phyloP scores from a whole-genome alignment of 1,139 yeast species.

The Ashbya aceris region DNA sequence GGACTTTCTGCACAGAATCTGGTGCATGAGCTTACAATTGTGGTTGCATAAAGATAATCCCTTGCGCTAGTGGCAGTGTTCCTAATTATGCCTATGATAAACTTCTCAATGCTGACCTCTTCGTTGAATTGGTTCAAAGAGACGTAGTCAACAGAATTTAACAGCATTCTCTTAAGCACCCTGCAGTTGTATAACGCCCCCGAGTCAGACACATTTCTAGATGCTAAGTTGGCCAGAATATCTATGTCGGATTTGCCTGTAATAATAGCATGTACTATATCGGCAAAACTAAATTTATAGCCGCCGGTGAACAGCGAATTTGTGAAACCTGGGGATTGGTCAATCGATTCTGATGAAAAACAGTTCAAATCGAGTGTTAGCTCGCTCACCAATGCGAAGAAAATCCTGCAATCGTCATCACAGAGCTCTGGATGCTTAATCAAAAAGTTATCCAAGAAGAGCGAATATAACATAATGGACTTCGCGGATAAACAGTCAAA shows the following conservation, averaged over 20 bases:
- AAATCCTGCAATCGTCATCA: conserved; percentile 12
- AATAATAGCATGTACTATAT: conserved; percentile 16
- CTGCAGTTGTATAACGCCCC: conserved; percentile 25
- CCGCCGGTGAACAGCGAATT: conserved; percentile 14
- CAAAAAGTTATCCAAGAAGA: conserved; percentile 21
- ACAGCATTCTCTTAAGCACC: conserved; percentile 21
- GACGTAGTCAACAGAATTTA: conserved; percentile 29
- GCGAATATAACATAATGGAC: conserved; percentile 19
- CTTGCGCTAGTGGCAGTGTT: conserved; percentile 11
- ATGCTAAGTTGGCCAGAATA: conserved; percentile 3
- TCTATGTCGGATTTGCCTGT: neutral
- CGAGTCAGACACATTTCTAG: conserved; percentile 5
- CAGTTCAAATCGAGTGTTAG: conserved; percentile 32
- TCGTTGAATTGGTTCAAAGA: conserved; percentile 27
- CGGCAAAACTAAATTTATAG: conserved; percentile 16
- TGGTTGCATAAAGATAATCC: conserved; percentile 33
- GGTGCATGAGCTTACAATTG: conserved; percentile 34
- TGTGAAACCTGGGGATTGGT: conserved; percentile 12
- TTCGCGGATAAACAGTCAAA: conserved; percentile 12
- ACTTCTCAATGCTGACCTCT: conserved; percentile 29
- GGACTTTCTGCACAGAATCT: conserved; percentile 31
- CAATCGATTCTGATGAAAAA: conserved; percentile 20
- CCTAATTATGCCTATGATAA: conserved; percentile 26
- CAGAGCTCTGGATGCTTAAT: conserved; percentile 13
- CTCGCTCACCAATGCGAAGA: conserved; percentile 32